A percentile compares a stretch with the other conserved stretches of the same genome.
These are phyloP conservation scores for Populus nigra DNA, from an alignment of 345 rosid species.

Conservation along the genomic window DNA sequence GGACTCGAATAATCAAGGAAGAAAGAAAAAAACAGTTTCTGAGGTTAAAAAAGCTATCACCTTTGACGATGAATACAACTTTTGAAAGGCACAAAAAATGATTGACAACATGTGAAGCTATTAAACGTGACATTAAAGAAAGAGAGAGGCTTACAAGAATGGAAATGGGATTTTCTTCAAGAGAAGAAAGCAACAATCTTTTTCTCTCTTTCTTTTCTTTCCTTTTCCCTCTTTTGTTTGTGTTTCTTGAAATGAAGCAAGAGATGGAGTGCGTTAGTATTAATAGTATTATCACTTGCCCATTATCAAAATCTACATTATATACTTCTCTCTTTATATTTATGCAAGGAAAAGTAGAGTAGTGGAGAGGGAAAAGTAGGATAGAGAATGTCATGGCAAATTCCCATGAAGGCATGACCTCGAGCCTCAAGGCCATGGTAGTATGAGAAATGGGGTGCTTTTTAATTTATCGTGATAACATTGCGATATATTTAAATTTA, in stretches of 20 bases:
- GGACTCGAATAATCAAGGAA: neutral
- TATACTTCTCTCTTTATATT: neutral
- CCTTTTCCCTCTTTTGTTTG: neutral
- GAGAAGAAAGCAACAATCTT: conserved; percentile 38
- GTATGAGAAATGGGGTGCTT: neutral
- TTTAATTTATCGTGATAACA: neutral
- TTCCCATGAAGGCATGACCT: conserved; percentile 1
- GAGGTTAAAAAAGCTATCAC: conserved; percentile 12
- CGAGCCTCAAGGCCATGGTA: neutral
- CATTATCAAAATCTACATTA: neutral
- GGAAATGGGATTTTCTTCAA: conserved; percentile 39
- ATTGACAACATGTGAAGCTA: conserved; percentile 5
- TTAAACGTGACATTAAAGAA: conserved; percentile 9
- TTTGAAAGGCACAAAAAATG: neutral
- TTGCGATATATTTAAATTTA: neutral
- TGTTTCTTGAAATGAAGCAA: conserved; percentile 41
- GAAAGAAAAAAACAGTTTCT: neutral
- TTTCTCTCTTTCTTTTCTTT: neutral
- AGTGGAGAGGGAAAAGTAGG: neutral
- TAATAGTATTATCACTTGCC: neutral
- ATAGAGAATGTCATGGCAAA: neutral
- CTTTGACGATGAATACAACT: conserved; percentile 13
- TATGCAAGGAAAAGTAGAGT: neutral
- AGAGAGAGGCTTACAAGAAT: conserved; percentile 23
- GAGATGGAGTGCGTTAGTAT: conserved; percentile 35